These are phyloP conservation scores for Blastobotrys raffinosifermentans DNA, from an alignment of 1,139 yeast genomes.

Conservation along the genomic window DNA sequence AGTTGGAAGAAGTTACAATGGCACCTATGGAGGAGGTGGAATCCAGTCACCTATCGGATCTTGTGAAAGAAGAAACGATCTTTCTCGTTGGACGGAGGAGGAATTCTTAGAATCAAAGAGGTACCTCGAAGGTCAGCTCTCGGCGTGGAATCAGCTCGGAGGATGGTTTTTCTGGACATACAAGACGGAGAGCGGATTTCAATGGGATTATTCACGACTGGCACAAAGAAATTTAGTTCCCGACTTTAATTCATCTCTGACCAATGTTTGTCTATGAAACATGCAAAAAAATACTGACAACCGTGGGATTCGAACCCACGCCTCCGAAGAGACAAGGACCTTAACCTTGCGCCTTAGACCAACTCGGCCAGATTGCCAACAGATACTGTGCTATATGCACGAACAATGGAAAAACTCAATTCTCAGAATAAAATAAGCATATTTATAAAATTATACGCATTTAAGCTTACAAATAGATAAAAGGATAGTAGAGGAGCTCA, in stretches of 20 bases:
- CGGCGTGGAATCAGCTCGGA: slow-evolving; percentile 61
- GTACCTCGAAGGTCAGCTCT: slow-evolving; percentile 83
- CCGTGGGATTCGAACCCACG: slow-evolving; percentile 4
- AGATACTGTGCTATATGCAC: no score
- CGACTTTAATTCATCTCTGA: background rate
- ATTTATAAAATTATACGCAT: no score
- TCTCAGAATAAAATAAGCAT: no score
- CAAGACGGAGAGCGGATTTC: slow-evolving; percentile 78
- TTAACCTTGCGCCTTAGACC: slow-evolving; percentile 3
- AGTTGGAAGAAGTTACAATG: slow-evolving; percentile 79
- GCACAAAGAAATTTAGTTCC: slow-evolving; percentile 63
- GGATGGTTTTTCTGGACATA: slow-evolving; percentile 90
- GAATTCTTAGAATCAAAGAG: slow-evolving; percentile 54
- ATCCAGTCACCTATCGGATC: slow-evolving; percentile 48
- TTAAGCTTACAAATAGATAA: no score
- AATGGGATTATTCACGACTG: slow-evolving; percentile 75
- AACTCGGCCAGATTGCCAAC: slow-evolving; percentile 4
- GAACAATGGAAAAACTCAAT: no score
- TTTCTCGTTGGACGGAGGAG: slow-evolving; percentile 53
- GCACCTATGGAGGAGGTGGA: slow-evolving; percentile 43
- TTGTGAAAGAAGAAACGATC: slow-evolving; percentile 54
- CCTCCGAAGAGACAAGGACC: slow-evolving; percentile 4
- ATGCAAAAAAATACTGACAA: slow-evolving; percentile 2
- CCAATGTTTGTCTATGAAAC: no score
- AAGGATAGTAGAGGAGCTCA: no score